A percentile compares a stretch with the other conserved stretches of the same genome.
phyloP scores from a whole-genome alignment of 768 basidiomycete species.

The Mycena rosella region DNA sequence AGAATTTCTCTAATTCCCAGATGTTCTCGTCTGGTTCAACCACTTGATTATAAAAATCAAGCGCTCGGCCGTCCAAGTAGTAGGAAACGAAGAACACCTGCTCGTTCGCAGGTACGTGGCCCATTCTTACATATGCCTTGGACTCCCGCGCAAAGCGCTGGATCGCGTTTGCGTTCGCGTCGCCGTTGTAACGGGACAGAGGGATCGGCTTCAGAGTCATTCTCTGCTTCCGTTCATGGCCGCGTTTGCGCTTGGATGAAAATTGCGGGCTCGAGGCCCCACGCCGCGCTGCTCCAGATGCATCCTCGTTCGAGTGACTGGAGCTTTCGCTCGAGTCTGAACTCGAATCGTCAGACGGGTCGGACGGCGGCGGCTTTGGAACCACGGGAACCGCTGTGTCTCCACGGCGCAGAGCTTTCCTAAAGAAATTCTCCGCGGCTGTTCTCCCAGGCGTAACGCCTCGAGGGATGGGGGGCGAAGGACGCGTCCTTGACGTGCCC shows the following conservation, averaged over 20 bases:
- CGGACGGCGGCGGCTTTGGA: slow-evolving; percentile 3
- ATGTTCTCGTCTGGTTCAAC: too few relatives aligned
- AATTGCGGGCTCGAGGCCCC: background rate
- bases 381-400: too few relatives aligned
- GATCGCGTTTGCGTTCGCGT: slow-evolving; percentile 35
- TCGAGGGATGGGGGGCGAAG: background rate
- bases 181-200: slow-evolving; percentile 42
- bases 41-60: too few relatives aligned
- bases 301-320: slow-evolving; percentile 4
- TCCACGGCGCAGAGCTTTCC: slow-evolving; percentile 6
- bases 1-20: too few relatives aligned
- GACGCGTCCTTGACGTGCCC: background rate
- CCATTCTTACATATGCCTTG: too few relatives aligned
- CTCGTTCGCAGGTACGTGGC: too few relatives aligned
- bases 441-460: background rate
- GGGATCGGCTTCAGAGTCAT: slow-evolving; percentile 40
- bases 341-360: slow-evolving; percentile 18
- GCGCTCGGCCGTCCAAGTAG: too few relatives aligned
- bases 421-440: slow-evolving; percentile 1
- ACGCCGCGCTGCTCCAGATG: background rate
- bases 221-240: background rate
- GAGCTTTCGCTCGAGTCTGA: slow-evolving; percentile 8
- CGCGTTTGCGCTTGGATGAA: slow-evolving; percentile 6
- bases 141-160: too few relatives aligned
- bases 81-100: too few relatives aligned